phyloP scores from a whole-genome alignment of 495 filamentous ascomycete species.

The Friedmanniomyces simplex region DNA sequence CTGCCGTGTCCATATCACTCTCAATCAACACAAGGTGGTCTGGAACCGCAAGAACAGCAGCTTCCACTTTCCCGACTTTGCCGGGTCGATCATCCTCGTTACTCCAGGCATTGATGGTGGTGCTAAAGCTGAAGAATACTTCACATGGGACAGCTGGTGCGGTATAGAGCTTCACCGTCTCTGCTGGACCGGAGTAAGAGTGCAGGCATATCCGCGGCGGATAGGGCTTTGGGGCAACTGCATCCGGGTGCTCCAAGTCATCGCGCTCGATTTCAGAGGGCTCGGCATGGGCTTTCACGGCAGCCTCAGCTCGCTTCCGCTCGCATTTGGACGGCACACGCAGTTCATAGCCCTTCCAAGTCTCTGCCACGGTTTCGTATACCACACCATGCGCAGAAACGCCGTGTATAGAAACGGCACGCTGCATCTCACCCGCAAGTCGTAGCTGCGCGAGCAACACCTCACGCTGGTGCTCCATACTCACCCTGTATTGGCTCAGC shows the following conservation, averaged over 20 bases:
- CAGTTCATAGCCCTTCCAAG: slow-evolving; percentile 79
- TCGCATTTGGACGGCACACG: slow-evolving; percentile 54
- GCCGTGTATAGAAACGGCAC: slow-evolving; percentile 80
- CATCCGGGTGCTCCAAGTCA: background rate
- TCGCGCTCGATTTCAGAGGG: slow-evolving; percentile 21
- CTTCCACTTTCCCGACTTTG: slow-evolving; percentile 36
- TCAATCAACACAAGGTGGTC: slow-evolving; percentile 73
- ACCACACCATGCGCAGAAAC: slow-evolving; percentile 82
- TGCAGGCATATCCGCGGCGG: slow-evolving; percentile 90
- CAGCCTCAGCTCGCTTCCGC: slow-evolving; percentile 32
- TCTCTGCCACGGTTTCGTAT: slow-evolving; percentile 59
- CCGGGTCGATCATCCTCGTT: slow-evolving; percentile 28
- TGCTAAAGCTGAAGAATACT: slow-evolving; percentile 84
- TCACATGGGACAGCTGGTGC: slow-evolving; percentile 61
- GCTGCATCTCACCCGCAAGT: slow-evolving; percentile 69
- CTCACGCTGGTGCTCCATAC: slow-evolving; percentile 63
- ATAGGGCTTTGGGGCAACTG: slow-evolving; percentile 47
- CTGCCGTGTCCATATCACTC: slow-evolving; percentile 83
- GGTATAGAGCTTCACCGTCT: slow-evolving; percentile 68
- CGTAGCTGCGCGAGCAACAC: slow-evolving; percentile 73
- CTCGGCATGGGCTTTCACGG: slow-evolving; percentile 23
- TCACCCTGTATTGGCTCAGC: slow-evolving; percentile 64
- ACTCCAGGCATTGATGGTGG: slow-evolving; percentile 61
- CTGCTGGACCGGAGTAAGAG: slow-evolving; percentile 75
- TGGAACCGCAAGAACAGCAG: slow-evolving; percentile 64